Evolutionary conservation across 2,329 filamentous ascomycete species (phyloP).

Genomic region (Alternaria burnsii): DNA sequence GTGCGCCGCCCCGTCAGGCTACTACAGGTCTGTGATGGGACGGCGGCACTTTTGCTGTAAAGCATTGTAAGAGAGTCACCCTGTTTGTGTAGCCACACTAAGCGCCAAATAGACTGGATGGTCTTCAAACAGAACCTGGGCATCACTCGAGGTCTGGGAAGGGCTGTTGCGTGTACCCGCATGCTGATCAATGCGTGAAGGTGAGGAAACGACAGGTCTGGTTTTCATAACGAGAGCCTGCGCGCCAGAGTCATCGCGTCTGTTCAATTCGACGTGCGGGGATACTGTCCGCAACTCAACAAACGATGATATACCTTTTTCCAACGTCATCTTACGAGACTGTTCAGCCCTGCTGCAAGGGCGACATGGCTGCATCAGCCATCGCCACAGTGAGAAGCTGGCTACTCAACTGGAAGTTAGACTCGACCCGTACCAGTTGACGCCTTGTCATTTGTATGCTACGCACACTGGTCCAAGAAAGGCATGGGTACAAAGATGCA

Average conservation of each 20-base stretch:
- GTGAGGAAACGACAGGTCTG: constrained; percentile 43
- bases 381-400: constrained; percentile 25
- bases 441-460: constrained; percentile 37
- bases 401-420: constrained; percentile 33
- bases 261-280: not conserved
- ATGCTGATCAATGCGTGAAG: constrained; percentile 15
- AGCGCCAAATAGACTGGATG: constrained; percentile 41
- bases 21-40: constrained; percentile 31
- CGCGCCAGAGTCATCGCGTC: not conserved
- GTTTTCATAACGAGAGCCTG: constrained; percentile 15
- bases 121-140: constrained; percentile 39
- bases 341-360: constrained; percentile 50
- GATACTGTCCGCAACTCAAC: not conserved
- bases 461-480: constrained; percentile 40
- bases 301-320: constrained; percentile 4
- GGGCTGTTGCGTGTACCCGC: constrained; percentile 20
- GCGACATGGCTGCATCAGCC: constrained; percentile 35
- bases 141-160: constrained; percentile 25
- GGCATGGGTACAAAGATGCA: constrained; percentile 38
- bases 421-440: constrained; percentile 24
- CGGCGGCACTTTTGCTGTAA: constrained; percentile 24
- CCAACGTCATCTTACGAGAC: not conserved
- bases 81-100: constrained; percentile 45
- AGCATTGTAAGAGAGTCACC: constrained; percentile 33
- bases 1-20: constrained; percentile 27